These are phyloP conservation scores for Miscanthus lutarioriparius DNA, from an alignment of 176 grass and related monocot species.

Conservation along the genomic window DNA sequence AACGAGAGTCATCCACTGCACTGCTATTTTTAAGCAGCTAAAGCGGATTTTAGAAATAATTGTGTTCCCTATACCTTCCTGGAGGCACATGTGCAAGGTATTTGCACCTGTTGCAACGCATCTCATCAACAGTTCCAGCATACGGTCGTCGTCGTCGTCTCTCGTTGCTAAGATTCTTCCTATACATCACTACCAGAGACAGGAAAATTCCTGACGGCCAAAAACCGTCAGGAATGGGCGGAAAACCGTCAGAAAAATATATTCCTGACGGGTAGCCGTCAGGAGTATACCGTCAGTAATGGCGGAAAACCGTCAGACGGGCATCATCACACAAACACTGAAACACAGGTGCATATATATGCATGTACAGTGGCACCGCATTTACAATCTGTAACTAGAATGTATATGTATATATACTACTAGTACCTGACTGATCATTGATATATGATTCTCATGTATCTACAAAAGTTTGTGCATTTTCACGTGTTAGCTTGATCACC, in stretches of 20 bases:
- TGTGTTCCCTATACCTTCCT: constrained; percentile 43
- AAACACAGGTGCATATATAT: neutral
- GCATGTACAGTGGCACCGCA: neutral
- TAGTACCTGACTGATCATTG: neutral
- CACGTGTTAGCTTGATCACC: neutral
- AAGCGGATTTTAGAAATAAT: constrained; percentile 38
- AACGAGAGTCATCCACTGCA: neutral
- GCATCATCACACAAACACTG: neutral
- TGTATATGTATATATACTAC: neutral
- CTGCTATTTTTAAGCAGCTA: constrained; percentile 15
- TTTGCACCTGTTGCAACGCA: neutral
- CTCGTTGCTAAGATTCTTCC: too few relatives aligned
- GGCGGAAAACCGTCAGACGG: too few relatives aligned
- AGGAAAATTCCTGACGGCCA: too few relatives aligned
- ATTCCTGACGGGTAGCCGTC: too few relatives aligned
- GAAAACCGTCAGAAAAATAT: too few relatives aligned
- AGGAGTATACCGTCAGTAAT: too few relatives aligned
- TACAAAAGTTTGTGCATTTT: neutral
- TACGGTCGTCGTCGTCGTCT: neutral
- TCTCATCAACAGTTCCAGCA: constrained; percentile 15
- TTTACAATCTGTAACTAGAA: neutral
- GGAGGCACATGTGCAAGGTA: constrained; percentile 28
- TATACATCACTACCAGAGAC: too few relatives aligned
- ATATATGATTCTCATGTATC: neutral
- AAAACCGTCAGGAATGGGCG: too few relatives aligned